Evolutionary conservation across 2,329 filamentous ascomycete genomes (phyloP), one percentile per base, ranked within the genome.

Genomic region (Cladosporium cucumerinum): DNA sequence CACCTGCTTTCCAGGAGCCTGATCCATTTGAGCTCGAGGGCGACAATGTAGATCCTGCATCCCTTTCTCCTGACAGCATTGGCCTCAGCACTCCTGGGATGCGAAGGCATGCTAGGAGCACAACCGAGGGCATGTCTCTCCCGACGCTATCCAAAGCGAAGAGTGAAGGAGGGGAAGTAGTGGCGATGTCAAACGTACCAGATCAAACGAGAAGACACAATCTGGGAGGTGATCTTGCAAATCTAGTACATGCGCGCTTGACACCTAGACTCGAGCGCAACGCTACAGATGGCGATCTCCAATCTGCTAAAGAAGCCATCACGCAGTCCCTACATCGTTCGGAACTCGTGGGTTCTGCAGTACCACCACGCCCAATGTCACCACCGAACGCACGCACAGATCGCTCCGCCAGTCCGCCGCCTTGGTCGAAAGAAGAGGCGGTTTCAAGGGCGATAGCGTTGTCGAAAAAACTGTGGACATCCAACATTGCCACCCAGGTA

Each of bases 401-500:
- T 12, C 64, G 90, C 65, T 91, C 93, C 0, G 82, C 85, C n/a
- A 96, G 91, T 71, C 92, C 92, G 0, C 91, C 92, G 6, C 88
- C 89, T 0, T 74, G 93, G 21, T 86, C 87, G 0, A 84, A 87
- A 0, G 83, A 84, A 57, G 91, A 96, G 74, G 94, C 93, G 8
- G 85, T 96, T 65, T 87, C 92, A 67, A 87, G 95, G 69, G 95
- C 95, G 8, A 87, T 90, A 74, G 87, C 89, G 30, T 83, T 99
- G 12, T 97, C 94, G 11, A 91, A 92, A 75, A 93, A 93, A 76
- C 84, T 99, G 2, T 91, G 91, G 54, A 89, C 87, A 3, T 95
- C 91, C 57, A 97, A 98, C 74, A 98, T 99, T 66, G 92, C 93
- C 6, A 95, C 90, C 65, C 89, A 92, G 69, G 89, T 99, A n/a